Base-by-base conservation (phyloP, 495 filamentous ascomycete genomes). In the Penicillium atrosanguineum region DNA sequence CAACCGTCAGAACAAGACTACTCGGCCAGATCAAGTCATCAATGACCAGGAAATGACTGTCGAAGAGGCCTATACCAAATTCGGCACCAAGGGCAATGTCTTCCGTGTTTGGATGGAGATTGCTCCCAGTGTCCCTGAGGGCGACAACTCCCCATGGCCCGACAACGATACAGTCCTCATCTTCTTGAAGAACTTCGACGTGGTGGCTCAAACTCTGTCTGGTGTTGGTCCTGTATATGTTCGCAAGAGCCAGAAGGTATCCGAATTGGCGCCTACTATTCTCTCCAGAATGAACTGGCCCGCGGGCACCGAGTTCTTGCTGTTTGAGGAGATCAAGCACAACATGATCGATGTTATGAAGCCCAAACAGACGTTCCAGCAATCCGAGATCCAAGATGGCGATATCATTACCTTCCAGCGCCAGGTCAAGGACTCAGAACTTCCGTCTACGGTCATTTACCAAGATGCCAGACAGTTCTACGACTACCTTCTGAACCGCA, bases 271-370 rank as follows among this genome's bases (percentile, higher is more conserved):
- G 12, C 83, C 89, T 0, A 72, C 79, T 25, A 96, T 99, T 50
- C 75, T 87, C 36, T 83, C 89, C 62, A 80, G 83, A 62, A 96
- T 97, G 93, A 79, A 83, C 20, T 99, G 95, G 94, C 80, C 85
- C n/a, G 59, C 70, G 7, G 79, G 79, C 9, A 79, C 81, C 0
- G 71, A 86, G 53, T 75, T 87, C 43, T 67, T 77, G 43, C 79
- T 97, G n/a, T 96, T 82, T 69, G 93, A 97, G 79, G 94, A 99
- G 69, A 97, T 99, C 73, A 97, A 97, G 68, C 90, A 91, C 36
- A 86, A 82, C 45, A 97, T 97, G 92, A 95, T 99, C 61, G 94
- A 99, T 58, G 75, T 81, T 12, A 90, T 97, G 79, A 97, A 96
- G 67, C 84, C 86, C 1, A 97, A 95, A 67, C 81, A 89, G 61